phyloP scores from a whole-genome alignment of 2,329 filamentous ascomycete species.

The Aureobasidium sp. region DNA sequence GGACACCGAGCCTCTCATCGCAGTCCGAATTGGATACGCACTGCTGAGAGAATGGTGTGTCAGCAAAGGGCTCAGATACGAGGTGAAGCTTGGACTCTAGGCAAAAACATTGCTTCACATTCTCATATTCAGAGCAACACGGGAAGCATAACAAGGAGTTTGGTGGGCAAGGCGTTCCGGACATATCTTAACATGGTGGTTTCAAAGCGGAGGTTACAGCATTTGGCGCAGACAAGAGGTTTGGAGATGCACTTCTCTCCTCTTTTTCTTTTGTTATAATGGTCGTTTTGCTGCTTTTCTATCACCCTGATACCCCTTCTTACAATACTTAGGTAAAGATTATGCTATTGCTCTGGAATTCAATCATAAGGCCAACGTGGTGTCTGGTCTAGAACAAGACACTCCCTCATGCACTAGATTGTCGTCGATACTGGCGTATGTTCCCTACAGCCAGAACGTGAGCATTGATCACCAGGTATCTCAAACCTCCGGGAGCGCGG shows the following conservation, averaged over 20 bases:
- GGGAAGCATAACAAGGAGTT: conserved; percentile 1
- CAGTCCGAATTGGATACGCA: conserved; percentile 35
- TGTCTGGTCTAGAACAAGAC: neutral
- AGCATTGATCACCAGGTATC: neutral
- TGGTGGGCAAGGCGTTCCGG: neutral
- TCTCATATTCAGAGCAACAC: neutral
- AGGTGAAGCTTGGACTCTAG: neutral
- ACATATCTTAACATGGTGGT: neutral
- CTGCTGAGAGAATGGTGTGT: conserved; percentile 35
- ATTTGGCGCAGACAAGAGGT: neutral
- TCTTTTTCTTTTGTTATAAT: conserved; percentile 3
- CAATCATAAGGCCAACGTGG: neutral
- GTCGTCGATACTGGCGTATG: neutral
- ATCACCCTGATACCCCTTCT: neutral
- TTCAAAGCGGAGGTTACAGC: neutral
- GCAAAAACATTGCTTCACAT: neutral
- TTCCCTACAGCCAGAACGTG: neutral
- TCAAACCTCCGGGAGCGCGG: neutral
- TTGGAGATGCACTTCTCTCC: neutral
- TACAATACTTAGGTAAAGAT: neutral
- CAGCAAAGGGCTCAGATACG: neutral
- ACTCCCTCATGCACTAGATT: neutral
- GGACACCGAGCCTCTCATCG: conserved; percentile 36
- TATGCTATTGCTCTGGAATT: neutral
- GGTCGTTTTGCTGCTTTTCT: neutral